phyloP scores from a whole-genome alignment of 257 asterid genomes.

The Solanum chilense region DNA sequence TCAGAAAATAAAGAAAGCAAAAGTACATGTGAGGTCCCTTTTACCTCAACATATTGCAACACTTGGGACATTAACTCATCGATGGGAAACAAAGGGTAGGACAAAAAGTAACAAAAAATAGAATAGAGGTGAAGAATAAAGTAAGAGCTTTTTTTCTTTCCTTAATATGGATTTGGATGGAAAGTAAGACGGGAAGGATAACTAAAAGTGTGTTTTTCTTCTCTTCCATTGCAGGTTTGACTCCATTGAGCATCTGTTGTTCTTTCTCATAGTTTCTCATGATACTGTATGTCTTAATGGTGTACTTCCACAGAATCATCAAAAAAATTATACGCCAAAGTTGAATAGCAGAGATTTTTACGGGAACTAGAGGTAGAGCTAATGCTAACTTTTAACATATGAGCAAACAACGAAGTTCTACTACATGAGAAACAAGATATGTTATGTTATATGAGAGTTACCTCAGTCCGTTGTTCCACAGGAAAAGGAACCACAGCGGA shows the following conservation, averaged over 20 bases:
- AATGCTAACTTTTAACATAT: neutral
- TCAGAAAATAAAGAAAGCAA: neutral
- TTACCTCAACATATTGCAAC: neutral
- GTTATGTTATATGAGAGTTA: conserved; percentile 12
- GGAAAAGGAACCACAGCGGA: conserved; percentile 58
- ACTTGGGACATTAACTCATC: neutral
- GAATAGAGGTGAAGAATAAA: neutral
- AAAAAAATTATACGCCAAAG: neutral
- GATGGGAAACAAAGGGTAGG: neutral
- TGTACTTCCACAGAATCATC: neutral
- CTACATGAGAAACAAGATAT: neutral
- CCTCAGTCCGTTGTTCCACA: conserved; percentile 71
- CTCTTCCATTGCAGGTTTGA: neutral
- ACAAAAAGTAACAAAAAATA: neutral
- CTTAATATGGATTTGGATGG: neutral
- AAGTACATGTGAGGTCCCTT: neutral
- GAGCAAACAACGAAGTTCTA: neutral
- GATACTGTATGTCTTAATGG: neutral
- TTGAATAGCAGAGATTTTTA: neutral
- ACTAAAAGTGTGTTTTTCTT: neutral
- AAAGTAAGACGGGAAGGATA: neutral
- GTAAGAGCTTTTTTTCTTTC: neutral
- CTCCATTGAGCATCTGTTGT: neutral
- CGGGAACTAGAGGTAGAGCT: neutral
- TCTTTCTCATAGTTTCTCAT: neutral